These are phyloP conservation scores for Graphiopsis chlorocephala DNA, from an alignment of 2,329 filamentous ascomycete genomes.

Conservation along the genomic window DNA sequence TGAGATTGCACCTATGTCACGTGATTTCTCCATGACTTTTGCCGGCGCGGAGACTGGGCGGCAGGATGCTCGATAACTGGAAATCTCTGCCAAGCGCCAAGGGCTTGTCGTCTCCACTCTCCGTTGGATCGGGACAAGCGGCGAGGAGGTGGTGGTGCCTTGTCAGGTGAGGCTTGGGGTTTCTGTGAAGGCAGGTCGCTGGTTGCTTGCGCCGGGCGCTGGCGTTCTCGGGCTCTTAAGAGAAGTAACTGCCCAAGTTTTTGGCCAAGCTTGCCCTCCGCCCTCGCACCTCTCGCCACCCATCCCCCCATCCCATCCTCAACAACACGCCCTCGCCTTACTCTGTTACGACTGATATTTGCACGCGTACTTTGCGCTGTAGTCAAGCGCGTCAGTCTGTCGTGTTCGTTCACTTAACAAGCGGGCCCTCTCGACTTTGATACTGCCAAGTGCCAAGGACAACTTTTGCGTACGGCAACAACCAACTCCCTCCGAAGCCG, in stretches of 20 bases:
- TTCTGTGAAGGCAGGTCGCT: not conserved
- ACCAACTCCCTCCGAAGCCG: not conserved
- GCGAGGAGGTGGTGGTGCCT: not conserved
- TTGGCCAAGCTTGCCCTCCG: not conserved
- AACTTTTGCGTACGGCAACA: not conserved
- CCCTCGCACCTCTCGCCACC: not conserved
- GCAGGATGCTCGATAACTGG: not conserved
- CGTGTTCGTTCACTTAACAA: not conserved
- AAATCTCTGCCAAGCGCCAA: not conserved
- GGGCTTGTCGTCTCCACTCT: not conserved
- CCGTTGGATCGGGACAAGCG: not conserved
- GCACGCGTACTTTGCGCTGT: slow-evolving; percentile 1
- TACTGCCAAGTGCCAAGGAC: slow-evolving; percentile 8
- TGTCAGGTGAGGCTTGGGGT: not conserved
- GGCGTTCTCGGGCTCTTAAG: not conserved
- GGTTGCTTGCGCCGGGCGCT: not conserved
- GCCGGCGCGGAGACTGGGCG: not conserved
- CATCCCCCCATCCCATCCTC: not conserved
- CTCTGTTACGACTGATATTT: not conserved
- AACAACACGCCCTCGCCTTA: not conserved
- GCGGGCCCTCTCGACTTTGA: not conserved
- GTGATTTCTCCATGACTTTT: not conserved
- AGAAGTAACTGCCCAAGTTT: not conserved
- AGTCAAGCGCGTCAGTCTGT: not conserved
- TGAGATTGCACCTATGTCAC: not conserved